These are phyloP conservation scores for Xylaria grammica DNA, from an alignment of 495 filamentous ascomycete species.

Conservation along the genomic window DNA sequence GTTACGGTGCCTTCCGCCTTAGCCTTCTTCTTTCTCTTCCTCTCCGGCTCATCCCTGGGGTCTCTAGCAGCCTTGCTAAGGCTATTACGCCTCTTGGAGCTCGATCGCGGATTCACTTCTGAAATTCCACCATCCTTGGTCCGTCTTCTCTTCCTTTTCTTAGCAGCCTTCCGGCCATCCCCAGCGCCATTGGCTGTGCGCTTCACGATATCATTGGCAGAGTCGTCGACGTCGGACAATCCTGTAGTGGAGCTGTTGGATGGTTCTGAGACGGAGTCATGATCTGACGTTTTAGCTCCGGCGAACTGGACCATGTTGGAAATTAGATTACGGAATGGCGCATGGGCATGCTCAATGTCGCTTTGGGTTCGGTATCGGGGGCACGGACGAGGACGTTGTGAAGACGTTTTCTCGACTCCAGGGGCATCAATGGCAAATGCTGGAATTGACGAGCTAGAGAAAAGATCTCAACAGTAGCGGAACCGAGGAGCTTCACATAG, in stretches of 20 bases:
- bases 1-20: conserved; percentile 32
- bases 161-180: conserved; percentile 28
- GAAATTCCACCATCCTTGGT: conserved; percentile 34
- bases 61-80: conserved; percentile 75
- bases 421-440: too few species aligned
- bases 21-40: conserved; percentile 44
- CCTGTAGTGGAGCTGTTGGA: conserved; percentile 25
- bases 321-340: background rate
- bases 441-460: too few species aligned
- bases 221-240: conserved; percentile 30
- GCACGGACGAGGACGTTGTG: background rate
- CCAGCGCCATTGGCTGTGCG: conserved; percentile 16
- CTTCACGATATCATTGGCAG: conserved; percentile 31
- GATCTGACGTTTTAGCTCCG: conserved; percentile 18
- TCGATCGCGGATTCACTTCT: conserved; percentile 33
- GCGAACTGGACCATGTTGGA: conserved; percentile 37
- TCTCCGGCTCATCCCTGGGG: conserved; percentile 69
- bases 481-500: background rate
- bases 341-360: background rate
- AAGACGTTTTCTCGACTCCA: too few species aligned
- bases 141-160: conserved; percentile 33
- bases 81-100: conserved; percentile 50
- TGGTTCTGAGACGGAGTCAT: conserved; percentile 4
- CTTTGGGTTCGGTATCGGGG: background rate
- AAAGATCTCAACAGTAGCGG: too few species aligned